These are phyloP conservation scores for Taphrina sp. DNA, from an alignment of 1,139 yeast species.

Conservation along the genomic window DNA sequence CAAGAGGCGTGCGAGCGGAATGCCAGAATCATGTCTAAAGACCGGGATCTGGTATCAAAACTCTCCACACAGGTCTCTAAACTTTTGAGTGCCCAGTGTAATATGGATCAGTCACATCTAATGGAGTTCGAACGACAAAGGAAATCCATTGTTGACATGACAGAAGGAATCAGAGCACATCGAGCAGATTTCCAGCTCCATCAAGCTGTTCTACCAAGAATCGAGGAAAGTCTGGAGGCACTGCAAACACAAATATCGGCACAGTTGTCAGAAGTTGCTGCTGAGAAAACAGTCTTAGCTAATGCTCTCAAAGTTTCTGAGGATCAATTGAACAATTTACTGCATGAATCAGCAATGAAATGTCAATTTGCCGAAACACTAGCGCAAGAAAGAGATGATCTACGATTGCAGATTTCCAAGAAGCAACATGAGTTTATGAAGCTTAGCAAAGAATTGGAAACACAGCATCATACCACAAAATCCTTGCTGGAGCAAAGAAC, in stretches of 20 bases:
- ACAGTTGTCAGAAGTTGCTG: background rate
- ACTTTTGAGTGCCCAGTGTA: background rate
- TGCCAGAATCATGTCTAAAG: constrained; percentile 16
- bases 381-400: too few relatives aligned
- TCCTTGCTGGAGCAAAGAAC: too few relatives aligned
- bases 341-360: too few relatives aligned
- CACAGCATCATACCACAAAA: too few relatives aligned
- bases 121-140: background rate
- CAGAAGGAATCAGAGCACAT: background rate
- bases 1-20: constrained; percentile 5
- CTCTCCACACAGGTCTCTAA: constrained; percentile 2
- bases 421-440: too few relatives aligned
- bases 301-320: too few relatives aligned
- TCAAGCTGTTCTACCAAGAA: background rate
- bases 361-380: too few relatives aligned
- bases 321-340: too few relatives aligned
- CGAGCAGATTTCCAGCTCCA: background rate
- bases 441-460: too few relatives aligned
- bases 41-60: constrained; percentile 6
- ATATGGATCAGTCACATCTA: background rate
- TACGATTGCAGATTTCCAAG: too few relatives aligned
- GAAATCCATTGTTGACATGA: background rate
- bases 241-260: background rate
- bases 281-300: background rate
- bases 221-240: background rate